Evolutionary conservation across 2,329 filamentous ascomycete species (phyloP).

Genomic region (Paraphaeosphaeria sporulosa): DNA sequence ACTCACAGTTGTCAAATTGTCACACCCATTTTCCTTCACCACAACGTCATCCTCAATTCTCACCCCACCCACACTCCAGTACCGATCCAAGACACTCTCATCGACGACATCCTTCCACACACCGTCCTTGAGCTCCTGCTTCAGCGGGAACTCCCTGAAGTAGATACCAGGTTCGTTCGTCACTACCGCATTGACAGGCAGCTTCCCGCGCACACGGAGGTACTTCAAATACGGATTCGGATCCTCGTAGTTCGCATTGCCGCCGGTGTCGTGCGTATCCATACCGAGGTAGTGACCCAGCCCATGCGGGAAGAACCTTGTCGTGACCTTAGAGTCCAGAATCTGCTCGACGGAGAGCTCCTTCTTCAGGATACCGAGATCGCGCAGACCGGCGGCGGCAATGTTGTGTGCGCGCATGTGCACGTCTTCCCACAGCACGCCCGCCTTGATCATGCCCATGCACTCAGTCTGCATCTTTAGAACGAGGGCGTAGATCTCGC

Average conservation of each 20-base stretch:
- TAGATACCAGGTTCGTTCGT: conserved; percentile 94
- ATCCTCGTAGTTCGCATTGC: conserved; percentile 65
- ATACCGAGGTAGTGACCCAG: conserved; percentile 61
- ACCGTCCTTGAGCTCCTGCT: neutral
- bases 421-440: conserved; percentile 80
- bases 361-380: conserved; percentile 75
- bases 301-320: conserved; percentile 61
- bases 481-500: conserved; percentile 78
- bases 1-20: conserved; percentile 82
- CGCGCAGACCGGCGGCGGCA: conserved; percentile 79
- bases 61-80: conserved; percentile 86
- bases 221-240: conserved; percentile 86
- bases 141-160: conserved; percentile 54
- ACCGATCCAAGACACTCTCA: conserved; percentile 67
- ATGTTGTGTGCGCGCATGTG: conserved; percentile 81
- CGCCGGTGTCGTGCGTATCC: conserved; percentile 61
- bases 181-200: conserved; percentile 83
- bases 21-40: conserved; percentile 77
- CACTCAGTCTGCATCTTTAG: conserved; percentile 85
- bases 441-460: conserved; percentile 75
- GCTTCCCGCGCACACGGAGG: conserved; percentile 75
- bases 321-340: conserved; percentile 53
- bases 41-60: conserved; percentile 77
- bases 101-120: neutral
- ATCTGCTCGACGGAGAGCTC: conserved; percentile 56